phyloP scores from a whole-genome alignment of 805 yeast genomes.

The Phaffomyces antillensis region DNA sequence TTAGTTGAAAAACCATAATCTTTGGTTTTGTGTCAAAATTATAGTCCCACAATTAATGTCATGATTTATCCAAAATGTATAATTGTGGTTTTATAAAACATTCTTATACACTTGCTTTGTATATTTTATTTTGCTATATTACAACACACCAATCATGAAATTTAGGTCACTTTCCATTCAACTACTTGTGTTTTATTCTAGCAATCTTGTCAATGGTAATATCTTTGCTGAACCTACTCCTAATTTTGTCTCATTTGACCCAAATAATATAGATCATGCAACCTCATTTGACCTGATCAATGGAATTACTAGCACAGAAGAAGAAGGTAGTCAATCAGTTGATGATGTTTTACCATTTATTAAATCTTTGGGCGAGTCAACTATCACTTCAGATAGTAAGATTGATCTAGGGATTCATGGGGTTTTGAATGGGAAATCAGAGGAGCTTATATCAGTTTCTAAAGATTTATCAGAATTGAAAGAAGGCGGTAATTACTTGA shows the following conservation, averaged over 20 bases:
- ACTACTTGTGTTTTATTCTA: neutral
- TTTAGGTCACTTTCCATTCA: too few species aligned
- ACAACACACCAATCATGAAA: too few species aligned
- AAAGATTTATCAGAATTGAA: slow-evolving; percentile 6
- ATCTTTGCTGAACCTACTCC: neutral
- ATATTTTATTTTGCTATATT: too few species aligned
- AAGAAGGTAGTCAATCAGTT: neutral
- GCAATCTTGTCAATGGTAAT: neutral
- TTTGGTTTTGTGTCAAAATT: neutral
- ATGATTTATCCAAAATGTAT: too few species aligned
- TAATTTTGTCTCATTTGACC: neutral
- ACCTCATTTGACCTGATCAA: slow-evolving; percentile 2
- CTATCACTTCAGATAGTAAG: neutral
- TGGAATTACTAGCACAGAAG: neutral
- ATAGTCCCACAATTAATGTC: neutral
- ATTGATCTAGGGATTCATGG: slow-evolving; percentile 5
- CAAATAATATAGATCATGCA: neutral
- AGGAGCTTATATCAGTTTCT: slow-evolving; percentile 2
- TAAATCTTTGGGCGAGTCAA: slow-evolving; percentile 1
- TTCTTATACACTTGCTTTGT: too few species aligned
- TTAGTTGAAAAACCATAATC: neutral
- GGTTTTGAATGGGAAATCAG: neutral
- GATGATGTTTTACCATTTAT: neutral
- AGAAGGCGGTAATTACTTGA: neutral
- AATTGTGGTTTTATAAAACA: too few species aligned